A percentile compares a stretch with the other conserved stretches of the same genome.
phyloP scores from a whole-genome alignment of 2,329 filamentous ascomycete species.

The Neonectria magnoliae region DNA sequence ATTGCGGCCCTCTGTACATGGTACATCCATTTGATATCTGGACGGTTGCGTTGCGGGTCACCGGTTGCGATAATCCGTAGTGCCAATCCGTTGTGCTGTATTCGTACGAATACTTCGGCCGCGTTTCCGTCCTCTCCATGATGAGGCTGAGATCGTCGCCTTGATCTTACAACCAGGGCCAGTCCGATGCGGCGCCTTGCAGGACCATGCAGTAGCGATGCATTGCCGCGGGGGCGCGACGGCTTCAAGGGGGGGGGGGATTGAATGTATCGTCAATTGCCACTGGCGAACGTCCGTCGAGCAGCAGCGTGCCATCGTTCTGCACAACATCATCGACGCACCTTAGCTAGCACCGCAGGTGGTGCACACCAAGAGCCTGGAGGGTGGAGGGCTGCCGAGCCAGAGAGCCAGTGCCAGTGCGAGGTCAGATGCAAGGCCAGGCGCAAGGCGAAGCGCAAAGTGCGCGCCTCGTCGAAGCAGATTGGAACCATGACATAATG shows the following conservation, averaged over 20 bases:
- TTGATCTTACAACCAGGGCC: conserved; percentile 20
- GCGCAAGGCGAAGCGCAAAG: conserved; percentile 16
- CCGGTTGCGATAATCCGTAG: neutral
- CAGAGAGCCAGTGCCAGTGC: conserved; percentile 10
- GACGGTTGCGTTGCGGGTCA: neutral
- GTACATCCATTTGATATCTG: conserved; percentile 15
- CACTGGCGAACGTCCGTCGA: conserved; percentile 21
- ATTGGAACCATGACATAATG: conserved; percentile 26
- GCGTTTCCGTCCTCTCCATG: conserved; percentile 14
- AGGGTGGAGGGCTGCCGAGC: neutral
- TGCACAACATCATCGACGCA: conserved; percentile 40
- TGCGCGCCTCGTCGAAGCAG: conserved; percentile 28
- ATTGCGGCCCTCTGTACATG: conserved; percentile 34
- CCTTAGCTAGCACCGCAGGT: conserved; percentile 8
- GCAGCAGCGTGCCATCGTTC: conserved; percentile 23
- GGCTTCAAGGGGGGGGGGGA: conserved; percentile 11
- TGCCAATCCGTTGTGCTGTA: neutral
- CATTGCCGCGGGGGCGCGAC: conserved; percentile 27
- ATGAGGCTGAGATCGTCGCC: conserved; percentile 41
- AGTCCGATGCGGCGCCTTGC: conserved; percentile 28
- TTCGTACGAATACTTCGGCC: conserved; percentile 5
- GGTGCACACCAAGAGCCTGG: conserved; percentile 3
- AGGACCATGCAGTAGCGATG: conserved; percentile 29
- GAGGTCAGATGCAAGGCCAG: conserved; percentile 7
- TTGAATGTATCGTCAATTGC: conserved; percentile 6